These are phyloP conservation scores for Ottelia alismoides DNA, from an alignment of 106 monocot genomes.

Conservation along the genomic window DNA sequence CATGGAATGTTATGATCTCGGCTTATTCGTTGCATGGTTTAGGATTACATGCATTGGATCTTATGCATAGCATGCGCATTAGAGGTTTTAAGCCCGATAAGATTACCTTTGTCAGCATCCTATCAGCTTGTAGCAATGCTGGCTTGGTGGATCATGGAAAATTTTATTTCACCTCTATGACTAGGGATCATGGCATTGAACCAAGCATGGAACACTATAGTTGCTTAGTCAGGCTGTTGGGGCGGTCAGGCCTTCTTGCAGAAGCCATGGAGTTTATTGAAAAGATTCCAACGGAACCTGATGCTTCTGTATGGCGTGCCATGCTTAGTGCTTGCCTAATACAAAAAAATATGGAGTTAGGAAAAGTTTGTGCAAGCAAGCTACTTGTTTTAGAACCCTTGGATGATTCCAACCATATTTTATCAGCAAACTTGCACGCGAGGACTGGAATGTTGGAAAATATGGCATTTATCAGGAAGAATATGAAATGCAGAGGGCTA, in stretches of 20 bases:
- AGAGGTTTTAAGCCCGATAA: constrained; percentile 30
- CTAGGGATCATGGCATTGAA: constrained; percentile 32
- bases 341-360: constrained; percentile 68
- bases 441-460: constrained; percentile 39
- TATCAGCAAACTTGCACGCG: constrained; percentile 75
- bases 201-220: constrained; percentile 81
- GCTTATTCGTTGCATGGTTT: constrained; percentile 78
- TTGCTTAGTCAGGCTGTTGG: constrained; percentile 84
- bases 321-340: constrained; percentile 64
- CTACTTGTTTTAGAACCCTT: constrained; percentile 54
- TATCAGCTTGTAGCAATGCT: constrained; percentile 63
- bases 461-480: constrained; percentile 48
- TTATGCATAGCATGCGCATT: constrained; percentile 49
- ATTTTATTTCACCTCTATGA: constrained; percentile 41
- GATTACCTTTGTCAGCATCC: constrained; percentile 61
- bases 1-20: constrained; percentile 87
- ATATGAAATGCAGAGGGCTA: constrained; percentile 55
- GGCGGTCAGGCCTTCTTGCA: constrained; percentile 50
- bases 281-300: constrained; percentile 42
- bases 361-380: constrained; percentile 50
- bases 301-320: constrained; percentile 62
- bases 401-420: constrained; percentile 54
- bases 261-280: constrained; percentile 62
- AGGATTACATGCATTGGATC: constrained; percentile 24
- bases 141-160: constrained; percentile 46